Percentiles rank a stretch among this genome's conserved stretches.
Evolutionary conservation across 345 rosid genomes (phyloP).

Genomic region (Carallia pectinifolia): DNA sequence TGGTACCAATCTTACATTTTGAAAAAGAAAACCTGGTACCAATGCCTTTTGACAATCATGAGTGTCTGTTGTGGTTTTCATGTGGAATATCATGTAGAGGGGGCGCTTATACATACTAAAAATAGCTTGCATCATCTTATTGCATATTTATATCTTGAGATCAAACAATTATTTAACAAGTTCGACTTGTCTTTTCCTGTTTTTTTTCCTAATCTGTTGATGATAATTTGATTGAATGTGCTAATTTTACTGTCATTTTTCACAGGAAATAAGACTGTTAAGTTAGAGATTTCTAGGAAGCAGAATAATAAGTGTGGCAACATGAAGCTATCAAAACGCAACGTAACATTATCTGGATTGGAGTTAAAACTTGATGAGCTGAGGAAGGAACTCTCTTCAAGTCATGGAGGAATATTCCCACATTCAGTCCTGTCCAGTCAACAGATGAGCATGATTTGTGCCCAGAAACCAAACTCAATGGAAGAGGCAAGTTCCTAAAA

Average conservation of each 20-base stretch:
- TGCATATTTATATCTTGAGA: too few relatives aligned
- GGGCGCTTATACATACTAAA: too few relatives aligned
- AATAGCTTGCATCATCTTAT: too few relatives aligned
- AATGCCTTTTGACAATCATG: too few relatives aligned
- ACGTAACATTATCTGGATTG: conserved; percentile 43
- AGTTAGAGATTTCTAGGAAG: conserved; percentile 54
- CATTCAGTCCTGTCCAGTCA: conserved; percentile 79
- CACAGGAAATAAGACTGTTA: conserved; percentile 60
- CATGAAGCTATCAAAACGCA: conserved; percentile 47
- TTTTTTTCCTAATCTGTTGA: not conserved
- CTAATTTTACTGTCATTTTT: conserved; percentile 13
- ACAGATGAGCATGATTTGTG: conserved; percentile 60
- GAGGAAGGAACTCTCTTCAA: conserved; percentile 66
- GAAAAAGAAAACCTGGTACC: too few relatives aligned
- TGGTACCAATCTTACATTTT: too few relatives aligned
- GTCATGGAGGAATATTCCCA: conserved; percentile 75
- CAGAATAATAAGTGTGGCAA: conserved; percentile 30
- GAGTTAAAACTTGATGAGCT: conserved; percentile 72
- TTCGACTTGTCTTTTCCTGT: too few relatives aligned
- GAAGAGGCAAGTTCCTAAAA: conserved; percentile 50
- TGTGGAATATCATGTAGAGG: too few relatives aligned
- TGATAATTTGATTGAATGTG: not conserved
- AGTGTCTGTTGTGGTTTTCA: too few relatives aligned
- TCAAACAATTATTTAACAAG: too few relatives aligned
- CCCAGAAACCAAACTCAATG: conserved; percentile 53